Conservation (phyloP, 441 rosid genomes). For the Manihot esculenta region DNA sequence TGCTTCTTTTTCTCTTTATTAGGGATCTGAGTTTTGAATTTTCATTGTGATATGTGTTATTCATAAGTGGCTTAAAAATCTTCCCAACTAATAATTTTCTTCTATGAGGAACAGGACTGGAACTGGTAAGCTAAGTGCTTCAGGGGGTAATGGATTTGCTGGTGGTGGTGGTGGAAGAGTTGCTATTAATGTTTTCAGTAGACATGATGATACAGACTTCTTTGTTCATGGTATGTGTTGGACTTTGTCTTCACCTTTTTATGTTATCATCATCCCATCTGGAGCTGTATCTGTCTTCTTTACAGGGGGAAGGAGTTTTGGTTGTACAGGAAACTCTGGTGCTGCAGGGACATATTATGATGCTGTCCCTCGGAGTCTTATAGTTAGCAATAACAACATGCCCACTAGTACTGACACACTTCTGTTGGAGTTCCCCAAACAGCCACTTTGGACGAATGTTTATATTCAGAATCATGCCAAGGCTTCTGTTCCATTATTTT, state of each 20-base stretch:
- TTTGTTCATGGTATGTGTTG: slow-evolving; percentile 56
- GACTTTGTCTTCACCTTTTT: slow-evolving; percentile 5
- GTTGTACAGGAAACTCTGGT: slow-evolving; percentile 65
- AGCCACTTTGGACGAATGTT: slow-evolving; percentile 68
- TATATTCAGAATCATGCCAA: slow-evolving; percentile 53
- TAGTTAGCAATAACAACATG: slow-evolving; percentile 56
- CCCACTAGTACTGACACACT: slow-evolving; percentile 71
- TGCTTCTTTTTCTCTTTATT: neutral
- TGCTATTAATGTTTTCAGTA: slow-evolving; percentile 67
- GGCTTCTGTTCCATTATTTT: slow-evolving; percentile 69
- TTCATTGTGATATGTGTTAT: slow-evolving; percentile 11
- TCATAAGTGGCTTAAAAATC: slow-evolving; percentile 9
- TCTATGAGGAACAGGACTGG: slow-evolving; percentile 52
- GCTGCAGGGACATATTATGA: slow-evolving; percentile 81
- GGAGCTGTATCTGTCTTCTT: slow-evolving; percentile 18
- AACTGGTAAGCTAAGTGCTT: slow-evolving; percentile 54
- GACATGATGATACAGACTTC: slow-evolving; percentile 51
- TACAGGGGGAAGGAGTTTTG: slow-evolving; percentile 63
- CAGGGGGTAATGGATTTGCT: slow-evolving; percentile 73
- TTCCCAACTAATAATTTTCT: slow-evolving; percentile 15
- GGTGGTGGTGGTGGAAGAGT: slow-evolving; percentile 86
- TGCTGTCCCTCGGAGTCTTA: slow-evolving; percentile 71
- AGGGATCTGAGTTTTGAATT: neutral
- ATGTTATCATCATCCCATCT: neutral
- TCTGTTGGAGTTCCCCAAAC: slow-evolving; percentile 68